A percentile compares a stretch with the other conserved stretches of the same genome.
These are phyloP conservation scores for Paraurostyla sp. DNA, from an alignment of 73 alveolate genomes.

Conservation along the genomic window DNA sequence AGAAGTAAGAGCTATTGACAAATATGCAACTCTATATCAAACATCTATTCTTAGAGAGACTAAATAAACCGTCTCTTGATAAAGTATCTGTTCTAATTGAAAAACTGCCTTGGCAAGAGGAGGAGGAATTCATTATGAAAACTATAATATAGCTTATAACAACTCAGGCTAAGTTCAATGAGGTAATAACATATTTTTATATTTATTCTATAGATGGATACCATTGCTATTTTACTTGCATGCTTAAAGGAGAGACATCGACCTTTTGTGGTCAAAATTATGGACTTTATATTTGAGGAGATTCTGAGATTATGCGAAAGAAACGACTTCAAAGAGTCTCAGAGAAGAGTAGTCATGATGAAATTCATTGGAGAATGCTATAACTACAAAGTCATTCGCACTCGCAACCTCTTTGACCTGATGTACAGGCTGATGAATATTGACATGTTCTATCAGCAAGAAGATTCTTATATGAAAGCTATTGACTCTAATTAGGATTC, in stretches of 20 bases:
- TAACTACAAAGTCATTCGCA: slow-evolving; percentile 59
- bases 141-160: not conserved
- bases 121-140: slow-evolving; percentile 45
- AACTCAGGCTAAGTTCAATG: slow-evolving; percentile 37
- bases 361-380: slow-evolving; percentile 80
- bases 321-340: slow-evolving; percentile 78
- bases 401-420: slow-evolving; percentile 26
- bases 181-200: not conserved
- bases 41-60: slow-evolving; percentile 49
- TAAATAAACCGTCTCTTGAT: slow-evolving; percentile 36
- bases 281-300: slow-evolving; percentile 53
- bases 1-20: slow-evolving; percentile 3
- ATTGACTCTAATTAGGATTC: slow-evolving; percentile 76
- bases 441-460: slow-evolving; percentile 23
- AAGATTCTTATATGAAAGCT: slow-evolving; percentile 7
- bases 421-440: slow-evolving; percentile 67
- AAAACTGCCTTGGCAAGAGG: slow-evolving; percentile 62
- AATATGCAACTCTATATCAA: slow-evolving; percentile 35
- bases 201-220: slow-evolving; percentile 37
- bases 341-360: slow-evolving; percentile 69
- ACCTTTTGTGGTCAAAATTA: not conserved
- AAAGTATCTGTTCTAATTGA: slow-evolving; percentile 10
- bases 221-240: slow-evolving; percentile 45
- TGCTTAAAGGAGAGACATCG: slow-evolving; percentile 11
- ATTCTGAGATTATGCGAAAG: slow-evolving; percentile 54